Base-by-base conservation (phyloP, 2,329 filamentous ascomycete genomes). In the Fusarium sp. region DNA sequence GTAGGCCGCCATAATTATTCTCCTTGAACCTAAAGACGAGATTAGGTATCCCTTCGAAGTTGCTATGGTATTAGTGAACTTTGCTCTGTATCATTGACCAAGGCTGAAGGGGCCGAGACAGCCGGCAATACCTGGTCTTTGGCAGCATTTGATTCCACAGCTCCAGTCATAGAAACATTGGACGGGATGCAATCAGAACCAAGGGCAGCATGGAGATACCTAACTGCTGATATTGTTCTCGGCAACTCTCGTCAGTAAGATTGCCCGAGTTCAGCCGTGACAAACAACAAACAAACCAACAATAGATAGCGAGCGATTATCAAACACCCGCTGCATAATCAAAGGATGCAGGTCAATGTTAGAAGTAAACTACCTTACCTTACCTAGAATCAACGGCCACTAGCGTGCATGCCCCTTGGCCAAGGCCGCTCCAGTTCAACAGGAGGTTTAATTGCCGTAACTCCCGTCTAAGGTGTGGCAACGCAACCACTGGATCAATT, bases 351-450 rank as follows among this genome's bases (percentile, higher is more conserved):
- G 26, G 55, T 64, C 47, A 41, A 57, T 63, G 63, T 51, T 44
- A 55, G 57, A 72, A 64, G 58, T 48, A 8, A 35, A 35, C 32
- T 35, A 35, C 32, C 14, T 35, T 35, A 35, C 32, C 32, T 32
- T 32, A 32, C 32, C 32, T 35, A 59, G 66, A 74, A 75, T 70
- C 62, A 75, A 78, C 74, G 76, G 66, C 53, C 64, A 54, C 55
- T 78, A 77, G 76, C 73, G 73, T 74, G 74, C 73, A 70, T 74
- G 61, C 71, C 55, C 64, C 63, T 73, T 72, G 41, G 32, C 32
- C 32, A 35, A 35, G 60, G 66, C 55, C 42, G 58, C 45, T 76
- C 60, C 47, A 67, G 57, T 44, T 28, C 47, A 65, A 58, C 35
- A 51, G 55, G 44, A 66, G 51, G 60, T 65, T 63, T 54, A 68